phyloP scores from a whole-genome alignment of 768 basidiomycete species.

The Clathrus columnatus region DNA sequence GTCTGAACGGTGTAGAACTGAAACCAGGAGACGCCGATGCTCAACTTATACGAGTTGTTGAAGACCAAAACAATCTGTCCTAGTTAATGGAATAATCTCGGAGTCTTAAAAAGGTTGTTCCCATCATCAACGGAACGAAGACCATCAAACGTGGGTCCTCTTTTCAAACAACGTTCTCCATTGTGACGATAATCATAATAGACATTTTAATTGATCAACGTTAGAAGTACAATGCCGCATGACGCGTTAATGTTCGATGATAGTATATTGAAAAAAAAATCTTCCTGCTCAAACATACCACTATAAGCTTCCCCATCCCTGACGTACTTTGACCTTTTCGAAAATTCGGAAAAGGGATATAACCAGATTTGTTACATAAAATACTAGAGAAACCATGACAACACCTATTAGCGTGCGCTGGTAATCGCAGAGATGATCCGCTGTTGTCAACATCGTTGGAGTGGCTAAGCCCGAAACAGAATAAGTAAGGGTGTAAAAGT shows the following conservation, averaged over 20 bases:
- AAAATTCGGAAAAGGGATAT: conserved; percentile 83
- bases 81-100: background rate
- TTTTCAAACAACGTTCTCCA: too few species aligned
- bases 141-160: too few species aligned
- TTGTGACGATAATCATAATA: too few species aligned
- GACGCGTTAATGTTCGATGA: background rate
- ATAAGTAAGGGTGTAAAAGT: conserved; percentile 13
- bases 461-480: conserved; percentile 6
- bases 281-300: background rate
- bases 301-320: conserved; percentile 6
- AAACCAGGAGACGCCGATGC: conserved; percentile 67
- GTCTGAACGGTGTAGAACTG: conserved; percentile 71
- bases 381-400: conserved; percentile 65
- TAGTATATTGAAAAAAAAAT: background rate
- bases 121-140: too few species aligned
- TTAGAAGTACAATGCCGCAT: background rate
- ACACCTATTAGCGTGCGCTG: conserved; percentile 73
- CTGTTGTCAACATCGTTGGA: background rate
- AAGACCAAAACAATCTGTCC: conserved; percentile 13
- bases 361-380: conserved; percentile 78
- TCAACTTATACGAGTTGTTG: conserved; percentile 54
- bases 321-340: conserved; percentile 62
- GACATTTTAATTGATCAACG: background rate
- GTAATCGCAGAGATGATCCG: conserved; percentile 55
- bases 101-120: background rate